Conservation (phyloP, 305 asterid genomes). For the Nicotiana rustica region DNA sequence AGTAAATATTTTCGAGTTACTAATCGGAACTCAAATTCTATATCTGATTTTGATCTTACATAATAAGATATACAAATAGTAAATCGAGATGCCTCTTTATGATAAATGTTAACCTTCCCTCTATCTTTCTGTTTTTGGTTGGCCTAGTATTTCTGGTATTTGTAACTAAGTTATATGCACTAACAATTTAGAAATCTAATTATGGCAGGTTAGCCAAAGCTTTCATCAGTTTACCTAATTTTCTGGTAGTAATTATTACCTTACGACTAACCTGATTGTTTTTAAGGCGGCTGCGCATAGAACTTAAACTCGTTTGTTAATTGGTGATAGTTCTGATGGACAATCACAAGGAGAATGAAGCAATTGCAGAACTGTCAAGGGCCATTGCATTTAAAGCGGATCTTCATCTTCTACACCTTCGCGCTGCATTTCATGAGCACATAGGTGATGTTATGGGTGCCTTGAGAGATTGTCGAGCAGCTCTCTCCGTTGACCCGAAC, state of each 20-base stretch:
- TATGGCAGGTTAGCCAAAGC: not conserved
- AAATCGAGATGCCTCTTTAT: not conserved
- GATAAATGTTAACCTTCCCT: not conserved
- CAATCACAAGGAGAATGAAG: conserved; percentile 89
- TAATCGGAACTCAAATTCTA: not conserved
- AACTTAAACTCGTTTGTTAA: not conserved
- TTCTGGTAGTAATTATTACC: not conserved
- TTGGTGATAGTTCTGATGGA: conserved; percentile 81
- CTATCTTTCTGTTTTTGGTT: not conserved
- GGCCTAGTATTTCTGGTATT: not conserved
- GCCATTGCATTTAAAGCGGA: conserved; percentile 96
- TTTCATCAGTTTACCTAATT: not conserved
- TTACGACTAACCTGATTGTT: not conserved
- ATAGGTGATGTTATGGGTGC: conserved; percentile 85
- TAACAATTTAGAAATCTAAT: not conserved
- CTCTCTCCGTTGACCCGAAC: conserved; percentile 92
- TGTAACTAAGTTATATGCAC: not conserved
- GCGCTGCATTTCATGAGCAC: conserved; percentile 98
- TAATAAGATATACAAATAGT: not conserved
- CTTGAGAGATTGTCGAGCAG: conserved; percentile 91
- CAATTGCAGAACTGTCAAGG: conserved; percentile 84
- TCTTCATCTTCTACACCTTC: conserved; percentile 88
- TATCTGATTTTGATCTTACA: not conserved
- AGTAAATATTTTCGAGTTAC: not conserved
- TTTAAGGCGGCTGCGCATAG: not conserved